These are phyloP conservation scores for Neospermospora avenae DNA, from an alignment of 2,329 filamentous ascomycete species.

Conservation along the genomic window DNA sequence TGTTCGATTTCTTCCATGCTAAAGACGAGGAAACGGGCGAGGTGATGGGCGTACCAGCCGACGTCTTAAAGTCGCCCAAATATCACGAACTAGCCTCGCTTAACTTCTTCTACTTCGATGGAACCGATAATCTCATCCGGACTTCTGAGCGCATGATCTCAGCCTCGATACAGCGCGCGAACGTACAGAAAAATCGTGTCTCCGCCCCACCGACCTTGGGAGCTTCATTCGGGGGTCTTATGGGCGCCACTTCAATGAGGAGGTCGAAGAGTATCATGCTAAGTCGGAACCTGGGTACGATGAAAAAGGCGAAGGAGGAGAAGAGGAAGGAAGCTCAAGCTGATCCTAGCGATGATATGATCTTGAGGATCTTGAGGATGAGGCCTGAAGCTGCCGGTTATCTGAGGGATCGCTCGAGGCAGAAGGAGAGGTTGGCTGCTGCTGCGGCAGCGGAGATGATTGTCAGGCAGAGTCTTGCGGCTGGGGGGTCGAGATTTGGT, in stretches of 20 bases:
- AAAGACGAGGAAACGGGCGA: constrained; percentile 80
- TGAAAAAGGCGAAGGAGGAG: constrained; percentile 93
- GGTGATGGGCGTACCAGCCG: constrained; percentile 81
- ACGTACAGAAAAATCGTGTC: constrained; percentile 70
- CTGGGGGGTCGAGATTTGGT: constrained; percentile 39
- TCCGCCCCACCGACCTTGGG: constrained; percentile 62
- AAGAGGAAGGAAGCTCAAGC: constrained; percentile 94
- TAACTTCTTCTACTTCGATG: constrained; percentile 98
- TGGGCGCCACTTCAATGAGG: constrained; percentile 66
- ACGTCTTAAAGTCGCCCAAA: constrained; percentile 94
- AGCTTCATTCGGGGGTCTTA: constrained; percentile 52
- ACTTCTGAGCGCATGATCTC: constrained; percentile 96
- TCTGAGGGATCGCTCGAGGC: constrained; percentile 83
- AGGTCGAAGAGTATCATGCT: constrained; percentile 84
- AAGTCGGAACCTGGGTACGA: constrained; percentile 89
- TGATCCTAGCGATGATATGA: constrained; percentile 97
- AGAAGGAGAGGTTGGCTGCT: constrained; percentile 90
- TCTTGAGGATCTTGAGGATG: constrained; percentile 91
- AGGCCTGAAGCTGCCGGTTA: constrained; percentile 84
- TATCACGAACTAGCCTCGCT: constrained; percentile 95
- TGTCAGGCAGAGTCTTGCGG: constrained; percentile 82
- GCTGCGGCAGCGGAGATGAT: constrained; percentile 91
- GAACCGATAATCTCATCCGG: constrained; percentile 84
- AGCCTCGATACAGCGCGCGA: constrained; percentile 71
- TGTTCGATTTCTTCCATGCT: constrained; percentile 94